Base-by-base conservation (phyloP, 371 early-diverging fungal genomes). In the Actinomortierella ambigua region DNA sequence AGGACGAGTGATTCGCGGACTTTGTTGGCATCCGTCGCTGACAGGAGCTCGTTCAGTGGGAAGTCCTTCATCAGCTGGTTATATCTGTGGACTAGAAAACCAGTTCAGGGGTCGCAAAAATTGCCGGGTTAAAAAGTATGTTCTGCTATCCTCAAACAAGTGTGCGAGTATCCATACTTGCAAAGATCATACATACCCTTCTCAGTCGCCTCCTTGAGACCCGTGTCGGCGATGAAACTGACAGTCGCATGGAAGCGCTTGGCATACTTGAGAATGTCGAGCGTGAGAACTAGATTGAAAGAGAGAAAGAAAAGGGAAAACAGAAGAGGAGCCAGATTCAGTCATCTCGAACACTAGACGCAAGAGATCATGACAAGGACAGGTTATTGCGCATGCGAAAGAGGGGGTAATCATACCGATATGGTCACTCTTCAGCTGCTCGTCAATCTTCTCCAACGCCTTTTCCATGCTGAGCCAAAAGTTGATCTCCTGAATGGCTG, bases 241-340 rank as follows among this genome's bases (percentile, higher is more conserved):
- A 97, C 95, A 18, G 99, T 98, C 0, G 97, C 97, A 65, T 98
- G 98, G 86, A 96, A 99, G 42, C 99, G 93, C 78, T 98, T 98
- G 27, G 99, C 99, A 41, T 94, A 89, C 75, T 94, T 95, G 57
- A 99, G 83, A 28, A 96, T 89, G 55, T 97, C 98, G 54, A 99
- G 84, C 0, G 97, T 94, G 49, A 98, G 82, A 28, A 93, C 89
- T 85, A 77, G 18, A 20, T 20, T n/a, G n/a, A n/a, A n/a, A n/a
- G 9, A 26, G 22, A 51, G 20, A 13, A 61, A 39, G 20, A 39
- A 55, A 7, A 29, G 39, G 39, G 28, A 20, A 40, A 29, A 5
- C 53, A 34, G 0, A 24, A 2, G 34, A 9, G 17, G 43, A 43
- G 18, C 26, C 13, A 29, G 1, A 48, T n/a, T 24, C 3, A 42